Base-by-base conservation (phyloP, 768 basidiomycete genomes). In the Butyriboletus loyo region DNA sequence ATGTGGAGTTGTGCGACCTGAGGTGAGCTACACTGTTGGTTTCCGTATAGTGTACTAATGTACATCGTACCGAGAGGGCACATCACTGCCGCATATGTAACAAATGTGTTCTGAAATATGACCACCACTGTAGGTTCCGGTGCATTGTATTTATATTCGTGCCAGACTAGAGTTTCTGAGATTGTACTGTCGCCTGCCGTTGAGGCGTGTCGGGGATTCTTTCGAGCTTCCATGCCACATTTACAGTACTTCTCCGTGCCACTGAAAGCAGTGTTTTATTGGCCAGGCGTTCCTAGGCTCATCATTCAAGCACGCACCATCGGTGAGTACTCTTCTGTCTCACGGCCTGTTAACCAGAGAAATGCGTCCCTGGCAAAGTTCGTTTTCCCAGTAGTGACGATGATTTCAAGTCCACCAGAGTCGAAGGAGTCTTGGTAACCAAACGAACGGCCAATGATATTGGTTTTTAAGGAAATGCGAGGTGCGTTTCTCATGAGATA, bases 81-180 rank as follows among this genome's bases (percentile, higher is more conserved):
- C 94, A 98, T 66, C 94, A 96, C 70, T 97, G 94, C 72, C 80
- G 86, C 24, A 86, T 97, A 65, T 97, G 94, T 67, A 91, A 92
- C 59, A 81, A 79, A 46, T 97, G 94, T 64, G 84, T 97, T 25
- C 67, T 98, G 40, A 93, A 93, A 66, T 94, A 86, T 66, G 92
- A 93, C 64, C 92, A 93, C 61, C 92, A 93, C 68, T 93, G 92
- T 72, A n/a, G n/a, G n/a, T n/a, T n/a, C n/a, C n/a, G n/a, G n/a
- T n/a, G n/a, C n/a, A n/a, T n/a, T n/a, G n/a, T n/a, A n/a, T n/a
- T 30, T 46, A 46, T 50, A 46, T 22, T 19, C 32, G 34, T 28
- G 17, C 5, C 41, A 42, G 41, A 46, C 15, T n/a, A n/a, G 27
- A 28, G 25, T 36, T 19, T 27, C 42, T 22, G 17, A 21, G n/a